phyloP scores from a whole-genome alignment of 2,329 filamentous ascomycete species.

The Alternaria longipes region DNA sequence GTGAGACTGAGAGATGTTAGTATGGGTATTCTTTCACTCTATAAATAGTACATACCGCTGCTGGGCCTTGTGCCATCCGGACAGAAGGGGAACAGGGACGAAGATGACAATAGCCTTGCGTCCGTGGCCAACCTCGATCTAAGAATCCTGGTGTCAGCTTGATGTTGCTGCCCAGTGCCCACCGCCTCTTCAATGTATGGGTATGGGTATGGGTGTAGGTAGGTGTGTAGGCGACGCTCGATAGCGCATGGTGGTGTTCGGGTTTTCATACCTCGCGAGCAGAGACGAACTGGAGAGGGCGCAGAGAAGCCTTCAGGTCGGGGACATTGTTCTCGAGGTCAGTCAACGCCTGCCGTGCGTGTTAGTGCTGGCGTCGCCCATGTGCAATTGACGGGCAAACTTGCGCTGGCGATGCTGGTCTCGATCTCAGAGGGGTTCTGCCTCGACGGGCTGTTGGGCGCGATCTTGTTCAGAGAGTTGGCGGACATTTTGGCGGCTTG shows the following conservation, averaged over 20 bases:
- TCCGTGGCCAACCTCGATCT: constrained; percentile 99
- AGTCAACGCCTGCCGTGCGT: constrained; percentile 70
- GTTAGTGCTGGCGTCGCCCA: constrained; percentile 28
- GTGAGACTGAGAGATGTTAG: constrained; percentile 73
- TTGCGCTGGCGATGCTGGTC: constrained; percentile 90
- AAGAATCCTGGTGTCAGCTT: constrained; percentile 66
- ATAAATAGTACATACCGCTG: constrained; percentile 80
- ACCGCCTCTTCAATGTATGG: constrained; percentile 60
- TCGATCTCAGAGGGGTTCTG: constrained; percentile 97
- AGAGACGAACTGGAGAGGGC: constrained; percentile 98
- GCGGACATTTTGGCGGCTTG: constrained; percentile 65
- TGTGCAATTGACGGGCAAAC: constrained; percentile 49
- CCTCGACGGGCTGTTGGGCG: constrained; percentile 94
- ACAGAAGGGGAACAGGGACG: constrained; percentile 98
- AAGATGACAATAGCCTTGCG: constrained; percentile 99
- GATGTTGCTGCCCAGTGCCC: constrained; percentile 64
- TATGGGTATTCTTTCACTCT: not conserved
- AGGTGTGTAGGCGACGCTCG: constrained; percentile 38
- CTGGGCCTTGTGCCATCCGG: constrained; percentile 99
- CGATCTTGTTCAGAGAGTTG: constrained; percentile 92
- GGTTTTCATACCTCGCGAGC: constrained; percentile 92
- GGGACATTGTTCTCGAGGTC: constrained; percentile 99
- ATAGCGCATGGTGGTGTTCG: constrained; percentile 36
- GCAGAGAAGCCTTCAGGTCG: constrained; percentile 95
- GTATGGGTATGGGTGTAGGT: constrained; percentile 24